Conservation (phyloP, 1,139 yeast genomes). For the Petasospora rhodanensis region DNA sequence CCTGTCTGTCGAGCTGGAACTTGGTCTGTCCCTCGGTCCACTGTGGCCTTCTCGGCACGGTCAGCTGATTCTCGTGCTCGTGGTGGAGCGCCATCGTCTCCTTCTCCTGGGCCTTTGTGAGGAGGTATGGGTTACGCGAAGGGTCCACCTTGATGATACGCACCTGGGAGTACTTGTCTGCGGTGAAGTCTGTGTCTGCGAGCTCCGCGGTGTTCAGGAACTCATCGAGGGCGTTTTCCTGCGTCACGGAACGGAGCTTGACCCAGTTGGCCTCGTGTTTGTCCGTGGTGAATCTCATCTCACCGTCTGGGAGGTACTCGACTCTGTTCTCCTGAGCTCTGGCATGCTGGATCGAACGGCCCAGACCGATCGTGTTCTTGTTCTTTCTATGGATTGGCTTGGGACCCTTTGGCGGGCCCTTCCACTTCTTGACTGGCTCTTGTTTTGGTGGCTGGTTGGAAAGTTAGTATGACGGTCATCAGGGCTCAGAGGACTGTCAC, state of each 20-base stretch:
- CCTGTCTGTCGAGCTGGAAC: slow-evolving; percentile 77
- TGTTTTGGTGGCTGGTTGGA: slow-evolving; percentile 48
- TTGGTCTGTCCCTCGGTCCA: slow-evolving; percentile 77
- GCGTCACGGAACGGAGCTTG: slow-evolving; percentile 87
- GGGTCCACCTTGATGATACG: slow-evolving; percentile 74
- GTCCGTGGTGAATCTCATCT: slow-evolving; percentile 77
- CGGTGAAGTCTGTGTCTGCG: slow-evolving; percentile 94
- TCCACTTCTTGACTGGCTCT: slow-evolving; percentile 45
- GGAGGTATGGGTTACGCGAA: slow-evolving; percentile 48
- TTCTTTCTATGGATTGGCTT: slow-evolving; percentile 82
- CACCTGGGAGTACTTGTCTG: slow-evolving; percentile 80
- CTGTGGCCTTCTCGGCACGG: slow-evolving; percentile 90
- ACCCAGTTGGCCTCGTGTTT: slow-evolving; percentile 87
- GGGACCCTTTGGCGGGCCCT: slow-evolving; percentile 78
- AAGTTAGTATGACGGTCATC: too few relatives aligned
- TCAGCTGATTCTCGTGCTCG: slow-evolving; percentile 71
- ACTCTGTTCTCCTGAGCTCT: slow-evolving; percentile 65
- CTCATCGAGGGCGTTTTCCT: slow-evolving; percentile 91
- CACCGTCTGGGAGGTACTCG: slow-evolving; percentile 77
- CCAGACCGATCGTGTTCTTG: slow-evolving; percentile 80
- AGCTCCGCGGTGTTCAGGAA: slow-evolving; percentile 91
- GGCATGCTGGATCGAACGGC: slow-evolving; percentile 76
- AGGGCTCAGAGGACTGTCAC: too few relatives aligned
- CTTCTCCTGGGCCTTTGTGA: slow-evolving; percentile 65
- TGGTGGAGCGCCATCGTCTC: slow-evolving; percentile 62